Base-by-base conservation (phyloP, 352 stramenopile species). In the Phytophthora sansomeana region DNA sequence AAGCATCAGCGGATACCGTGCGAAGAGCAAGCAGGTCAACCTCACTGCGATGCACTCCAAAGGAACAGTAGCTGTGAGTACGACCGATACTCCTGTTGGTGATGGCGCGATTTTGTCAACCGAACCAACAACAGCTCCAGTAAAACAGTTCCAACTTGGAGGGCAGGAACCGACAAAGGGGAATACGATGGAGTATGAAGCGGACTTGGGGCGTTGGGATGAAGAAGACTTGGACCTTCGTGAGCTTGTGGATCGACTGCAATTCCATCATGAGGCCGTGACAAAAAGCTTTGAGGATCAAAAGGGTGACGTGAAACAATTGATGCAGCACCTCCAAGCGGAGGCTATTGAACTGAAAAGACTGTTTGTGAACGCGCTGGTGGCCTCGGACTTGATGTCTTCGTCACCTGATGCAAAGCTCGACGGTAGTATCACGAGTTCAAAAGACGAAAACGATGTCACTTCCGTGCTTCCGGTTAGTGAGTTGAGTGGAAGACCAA, bases 261-360 rank as follows among this genome's bases (percentile, higher is more conserved):
- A 93, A 53, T 87, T 84, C 38, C 85, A 95, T 47, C 87, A 95
- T 58, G 87, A 95, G 50, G 74, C 77, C 4, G 83, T 92, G 21
- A 69, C 81, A 6, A 93, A 92, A 57, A 82, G 60, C 30, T 93
- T 93, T 26, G 80, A 92, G 28, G 77, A 92, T 28, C 84, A 93
- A 41, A 87, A 90, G 46, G 78, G 78, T 0, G 83, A 91, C 51
- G 74, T 86, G 8, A 77, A 80, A 16, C 78, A 84, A 38, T 49
- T 91, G 26, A 62, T 91, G 16, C 72, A 93, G 52, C 78, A 88
- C 33, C 39, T 95, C n/a, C 85, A 93, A 51, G 61, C 70, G 1
- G 87, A 95, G 46, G 77, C 80, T 0, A 68, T 66, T 4, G 83
- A 95, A 53, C 60, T 95, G 0, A 93, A 93, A 57, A 60, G 80